Base-by-base conservation (phyloP, 352 stramenopile genomes). In the Blastocystis sp. region DNA sequence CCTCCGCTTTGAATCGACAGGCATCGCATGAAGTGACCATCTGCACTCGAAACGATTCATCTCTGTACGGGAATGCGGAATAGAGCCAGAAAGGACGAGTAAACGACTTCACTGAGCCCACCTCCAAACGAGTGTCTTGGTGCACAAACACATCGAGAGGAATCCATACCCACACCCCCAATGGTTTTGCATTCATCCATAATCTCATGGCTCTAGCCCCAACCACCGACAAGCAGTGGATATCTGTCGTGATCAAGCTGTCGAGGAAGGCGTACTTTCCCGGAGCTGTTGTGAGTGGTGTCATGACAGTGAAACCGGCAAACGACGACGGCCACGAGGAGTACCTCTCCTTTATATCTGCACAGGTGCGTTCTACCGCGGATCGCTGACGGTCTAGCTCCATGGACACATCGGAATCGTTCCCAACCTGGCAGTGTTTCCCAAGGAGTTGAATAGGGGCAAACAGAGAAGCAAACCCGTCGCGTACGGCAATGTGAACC, bases 271-370 rank as follows among this genome's bases (percentile, higher is more conserved):
- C 74, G 2, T 85, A 85, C 19, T 85, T 50, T 41, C 74, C 74
- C 24, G 74, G 74, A 67, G 74, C 50, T 29, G 55, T 41, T 70
- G 55, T 85, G 16, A 62, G 74, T 85, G 74, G 41, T 3, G 39
- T 85, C 3, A 63, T 85, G 45, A 85, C 41, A 19, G 19, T 85
- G 1, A 55, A 85, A 37, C 74, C 74, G 12, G 66, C 41, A 3
- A 41, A 2, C 16, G 50, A 61, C 12, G 59, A 29, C 10, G 51
- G 70, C 6, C 51, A 85, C 19, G 61, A 55, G 12, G 74, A 66
- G 35, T 85, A 85, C 26, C 26, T 85, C 3, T 85, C 74, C 10
- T 85, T 67, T 85, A 85, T 85, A 45, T 67, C 74, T 13, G 74
- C 60, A 21, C 74, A 85, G 31, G 74, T 85, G 50, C 10, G n/a